These are phyloP conservation scores for Tetrapyrgos nigripes DNA, from an alignment of 1,284 basidiomycete species.

Conservation along the genomic window DNA sequence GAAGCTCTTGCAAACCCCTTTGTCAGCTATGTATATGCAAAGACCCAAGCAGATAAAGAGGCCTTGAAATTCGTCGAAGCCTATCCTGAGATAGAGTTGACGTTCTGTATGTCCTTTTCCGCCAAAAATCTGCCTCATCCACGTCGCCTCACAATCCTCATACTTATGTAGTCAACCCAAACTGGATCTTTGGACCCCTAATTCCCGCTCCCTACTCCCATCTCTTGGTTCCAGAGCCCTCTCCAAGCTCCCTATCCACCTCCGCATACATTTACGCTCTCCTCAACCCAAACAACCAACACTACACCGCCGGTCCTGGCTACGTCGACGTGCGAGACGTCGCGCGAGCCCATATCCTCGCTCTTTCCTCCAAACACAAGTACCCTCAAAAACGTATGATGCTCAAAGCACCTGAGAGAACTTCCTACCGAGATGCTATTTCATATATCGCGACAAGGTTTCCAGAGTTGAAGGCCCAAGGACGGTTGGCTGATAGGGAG, in stretches of 20 bases:
- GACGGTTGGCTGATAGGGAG: not conserved
- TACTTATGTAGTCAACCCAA: not conserved
- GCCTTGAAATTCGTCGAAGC: not conserved
- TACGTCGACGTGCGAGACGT: constrained; percentile 4
- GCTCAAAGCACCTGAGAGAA: not conserved
- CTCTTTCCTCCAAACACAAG: not conserved
- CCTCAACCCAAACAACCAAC: not conserved
- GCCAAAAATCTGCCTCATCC: not conserved
- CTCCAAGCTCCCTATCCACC: not conserved
- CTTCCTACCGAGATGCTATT: not conserved
- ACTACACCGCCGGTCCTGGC: not conserved
- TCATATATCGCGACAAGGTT: not conserved
- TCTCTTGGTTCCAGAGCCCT: not conserved
- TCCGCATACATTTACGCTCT: not conserved
- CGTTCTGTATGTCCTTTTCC: not conserved
- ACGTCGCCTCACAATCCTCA: not conserved
- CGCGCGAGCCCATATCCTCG: constrained; percentile 1
- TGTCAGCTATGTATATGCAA: not conserved
- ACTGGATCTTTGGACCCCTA: not conserved
- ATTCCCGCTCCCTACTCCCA: not conserved
- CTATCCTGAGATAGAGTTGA: not conserved
- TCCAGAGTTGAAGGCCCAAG: not conserved
- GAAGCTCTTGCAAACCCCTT: not conserved
- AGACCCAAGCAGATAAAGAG: not conserved
- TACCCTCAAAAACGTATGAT: not conserved